phyloP scores from a whole-genome alignment of 139 green algal species.

The Asterochloris erici region DNA sequence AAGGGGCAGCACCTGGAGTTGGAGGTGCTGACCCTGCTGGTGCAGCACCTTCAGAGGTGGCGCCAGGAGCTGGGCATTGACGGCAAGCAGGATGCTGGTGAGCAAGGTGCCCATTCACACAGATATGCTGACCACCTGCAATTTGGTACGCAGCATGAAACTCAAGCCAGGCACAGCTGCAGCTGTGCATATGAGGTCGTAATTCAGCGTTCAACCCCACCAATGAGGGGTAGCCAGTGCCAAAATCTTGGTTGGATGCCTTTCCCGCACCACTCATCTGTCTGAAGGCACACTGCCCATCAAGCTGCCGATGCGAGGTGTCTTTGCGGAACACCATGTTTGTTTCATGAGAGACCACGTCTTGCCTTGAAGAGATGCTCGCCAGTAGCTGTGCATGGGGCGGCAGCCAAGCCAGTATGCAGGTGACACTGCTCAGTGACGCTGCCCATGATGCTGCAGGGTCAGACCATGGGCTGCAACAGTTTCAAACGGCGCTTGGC shows the following conservation, averaged over 20 bases:
- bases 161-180: not conserved
- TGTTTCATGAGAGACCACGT: not conserved
- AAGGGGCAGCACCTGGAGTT: conserved; percentile 41
- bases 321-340: not conserved
- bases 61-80: not conserved
- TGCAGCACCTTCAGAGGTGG: conserved; percentile 29
- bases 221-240: not conserved
- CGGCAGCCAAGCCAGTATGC: not conserved
- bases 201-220: not conserved
- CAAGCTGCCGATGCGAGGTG: not conserved
- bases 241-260: not conserved
- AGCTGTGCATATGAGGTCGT: not conserved
- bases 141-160: not conserved
- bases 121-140: not conserved
- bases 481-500: conserved; percentile 15
- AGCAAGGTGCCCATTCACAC: not conserved
- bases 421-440: no score
- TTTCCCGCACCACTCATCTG: not conserved
- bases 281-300: not conserved
- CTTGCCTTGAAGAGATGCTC: not conserved
- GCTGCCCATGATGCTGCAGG: not conserved
- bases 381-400: not conserved
- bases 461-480: not conserved
- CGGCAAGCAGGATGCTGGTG: not conserved
- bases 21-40: conserved; percentile 36